Percentiles rank a stretch among this genome's conserved stretches.
Conservation (phyloP, 371 early-diverging fungal species). For the Capillidium rhysosporum region DNA sequence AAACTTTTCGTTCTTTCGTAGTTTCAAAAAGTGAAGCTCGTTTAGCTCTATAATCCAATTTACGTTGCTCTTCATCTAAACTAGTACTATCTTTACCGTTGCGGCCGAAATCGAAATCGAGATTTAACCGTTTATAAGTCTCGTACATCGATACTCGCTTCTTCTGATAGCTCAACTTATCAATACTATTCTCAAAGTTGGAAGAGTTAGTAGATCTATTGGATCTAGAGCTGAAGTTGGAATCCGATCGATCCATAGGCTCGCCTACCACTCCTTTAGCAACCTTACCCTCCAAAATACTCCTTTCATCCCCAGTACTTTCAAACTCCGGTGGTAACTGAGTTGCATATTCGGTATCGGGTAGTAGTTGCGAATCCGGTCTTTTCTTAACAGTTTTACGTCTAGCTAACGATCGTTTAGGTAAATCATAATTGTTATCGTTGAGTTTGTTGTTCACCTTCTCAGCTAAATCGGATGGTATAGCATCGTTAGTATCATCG, state of each 20-base stretch:
- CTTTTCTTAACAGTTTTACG: too few relatives aligned
- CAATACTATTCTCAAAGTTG: neutral
- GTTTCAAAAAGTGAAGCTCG: neutral
- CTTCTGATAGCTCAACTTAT: neutral
- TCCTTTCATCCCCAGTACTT: neutral
- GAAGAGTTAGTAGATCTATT: neutral
- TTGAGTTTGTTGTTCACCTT: too few relatives aligned
- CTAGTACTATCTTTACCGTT: neutral
- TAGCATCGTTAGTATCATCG: too few relatives aligned
- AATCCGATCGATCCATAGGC: neutral
- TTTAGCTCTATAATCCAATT: neutral
- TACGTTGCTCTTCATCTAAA: neutral
- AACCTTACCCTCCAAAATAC: neutral
- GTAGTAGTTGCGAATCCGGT: too few relatives aligned
- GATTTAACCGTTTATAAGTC: neutral
- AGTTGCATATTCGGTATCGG: neutral
- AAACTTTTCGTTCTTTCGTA: too few relatives aligned
- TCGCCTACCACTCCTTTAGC: too few relatives aligned
- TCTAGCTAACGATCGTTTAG: too few relatives aligned
- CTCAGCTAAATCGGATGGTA: too few relatives aligned
- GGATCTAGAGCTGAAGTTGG: neutral
- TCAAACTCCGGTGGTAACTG: neutral
- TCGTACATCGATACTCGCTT: slow-evolving; percentile 7
- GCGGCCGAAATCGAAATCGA: neutral
- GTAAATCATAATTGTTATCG: too few relatives aligned